Conservation (phyloP, 2,329 filamentous ascomycete species). For the Talaromyces sp. region DNA sequence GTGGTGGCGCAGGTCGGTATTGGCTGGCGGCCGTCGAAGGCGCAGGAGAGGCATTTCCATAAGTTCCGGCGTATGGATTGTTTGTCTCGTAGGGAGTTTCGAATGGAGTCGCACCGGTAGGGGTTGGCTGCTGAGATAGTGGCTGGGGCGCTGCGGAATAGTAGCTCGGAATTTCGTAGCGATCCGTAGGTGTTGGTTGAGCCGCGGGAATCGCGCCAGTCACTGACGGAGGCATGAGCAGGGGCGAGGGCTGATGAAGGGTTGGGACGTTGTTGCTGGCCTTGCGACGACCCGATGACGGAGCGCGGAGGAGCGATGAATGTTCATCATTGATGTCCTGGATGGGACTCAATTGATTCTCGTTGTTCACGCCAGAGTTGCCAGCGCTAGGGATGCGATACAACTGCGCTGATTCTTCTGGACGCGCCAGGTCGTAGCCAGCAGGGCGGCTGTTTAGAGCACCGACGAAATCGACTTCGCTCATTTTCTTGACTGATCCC, state of each 20-base stretch:
- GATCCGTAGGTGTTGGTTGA: conserved; percentile 8
- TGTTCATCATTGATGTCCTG: conserved; percentile 19
- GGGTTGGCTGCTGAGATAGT: neutral
- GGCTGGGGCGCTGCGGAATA: conserved; percentile 13
- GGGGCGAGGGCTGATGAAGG: neutral
- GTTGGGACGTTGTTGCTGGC: conserved; percentile 20
- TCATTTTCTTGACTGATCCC: conserved; percentile 25
- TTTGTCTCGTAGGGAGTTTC: conserved; percentile 7
- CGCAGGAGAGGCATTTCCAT: conserved; percentile 3
- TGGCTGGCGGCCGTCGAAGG: conserved; percentile 1
- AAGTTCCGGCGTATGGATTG: conserved; percentile 11
- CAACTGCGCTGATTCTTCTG: conserved; percentile 26
- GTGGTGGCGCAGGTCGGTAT: conserved; percentile 14
- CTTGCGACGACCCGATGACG: conserved; percentile 41
- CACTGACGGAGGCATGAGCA: conserved; percentile 5
- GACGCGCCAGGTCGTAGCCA: conserved; percentile 30
- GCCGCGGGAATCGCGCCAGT: conserved; percentile 5
- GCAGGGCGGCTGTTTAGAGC: conserved; percentile 35
- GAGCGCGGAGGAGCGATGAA: conserved; percentile 33
- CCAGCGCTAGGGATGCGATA: conserved; percentile 29
- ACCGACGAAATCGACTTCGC: conserved; percentile 35
- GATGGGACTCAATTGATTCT: neutral
- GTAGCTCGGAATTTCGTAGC: conserved; percentile 19
- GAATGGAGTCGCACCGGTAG: neutral
- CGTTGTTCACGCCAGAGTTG: conserved; percentile 24